Conservation (phyloP, 1,284 basidiomycete genomes). For the Austroboletus novae-zelandiae region DNA sequence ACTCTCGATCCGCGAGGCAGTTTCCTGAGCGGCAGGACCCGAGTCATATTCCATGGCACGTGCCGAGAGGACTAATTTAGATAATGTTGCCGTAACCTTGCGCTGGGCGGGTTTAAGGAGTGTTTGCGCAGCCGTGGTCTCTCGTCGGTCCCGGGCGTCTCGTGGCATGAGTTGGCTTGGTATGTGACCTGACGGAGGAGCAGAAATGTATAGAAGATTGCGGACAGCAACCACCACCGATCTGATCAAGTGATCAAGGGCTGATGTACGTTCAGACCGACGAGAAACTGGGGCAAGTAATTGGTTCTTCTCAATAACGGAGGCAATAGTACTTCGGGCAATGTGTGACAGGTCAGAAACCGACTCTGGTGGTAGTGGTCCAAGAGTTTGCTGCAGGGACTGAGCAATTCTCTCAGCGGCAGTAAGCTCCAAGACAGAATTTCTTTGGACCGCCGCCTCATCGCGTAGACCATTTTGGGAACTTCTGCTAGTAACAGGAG, state of each 20-base stretch:
- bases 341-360: constrained; percentile 57
- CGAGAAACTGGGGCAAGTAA: constrained; percentile 43
- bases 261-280: constrained; percentile 51
- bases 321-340: constrained; percentile 58
- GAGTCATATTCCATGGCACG: constrained; percentile 77
- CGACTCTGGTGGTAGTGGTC: constrained; percentile 54
- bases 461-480: constrained; percentile 30
- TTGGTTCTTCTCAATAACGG: constrained; percentile 59
- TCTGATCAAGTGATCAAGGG: constrained; percentile 62
- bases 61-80: constrained; percentile 72
- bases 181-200: constrained; percentile 61
- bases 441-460: constrained; percentile 17
- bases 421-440: constrained; percentile 46
- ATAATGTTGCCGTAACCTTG: constrained; percentile 76
- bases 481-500: constrained; percentile 35
- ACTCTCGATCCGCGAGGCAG: constrained; percentile 68
- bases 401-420: constrained; percentile 67
- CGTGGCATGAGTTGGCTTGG: constrained; percentile 55
- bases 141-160: constrained; percentile 43
- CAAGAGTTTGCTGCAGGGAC: constrained; percentile 59
- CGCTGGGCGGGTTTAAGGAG: constrained; percentile 71
- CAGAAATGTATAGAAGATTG: constrained; percentile 70
- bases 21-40: constrained; percentile 56
- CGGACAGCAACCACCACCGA: constrained; percentile 69
- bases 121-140: constrained; percentile 48